Evolutionary conservation across 768 basidiomycete species (phyloP).

Genomic region (Harrya chromipes): DNA sequence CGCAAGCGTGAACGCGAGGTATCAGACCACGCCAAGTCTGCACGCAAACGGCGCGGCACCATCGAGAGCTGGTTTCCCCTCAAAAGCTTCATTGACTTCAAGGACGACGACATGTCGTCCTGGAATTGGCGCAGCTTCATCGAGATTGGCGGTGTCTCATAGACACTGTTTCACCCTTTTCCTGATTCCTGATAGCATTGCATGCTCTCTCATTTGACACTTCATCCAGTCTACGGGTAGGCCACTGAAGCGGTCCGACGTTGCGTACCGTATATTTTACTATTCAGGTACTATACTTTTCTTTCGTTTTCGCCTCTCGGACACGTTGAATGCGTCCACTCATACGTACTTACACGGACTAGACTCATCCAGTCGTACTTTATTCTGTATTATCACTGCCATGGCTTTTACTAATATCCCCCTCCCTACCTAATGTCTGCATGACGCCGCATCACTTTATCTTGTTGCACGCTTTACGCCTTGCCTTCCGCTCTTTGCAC

Average conservation of each 20-base stretch:
- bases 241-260: not conserved
- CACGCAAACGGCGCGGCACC: conserved; percentile 40
- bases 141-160: conserved; percentile 43
- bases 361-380: conserved; percentile 6
- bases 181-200: not conserved
- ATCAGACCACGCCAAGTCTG: conserved; percentile 11
- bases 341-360: conserved; percentile 24
- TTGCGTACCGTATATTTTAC: conserved; percentile 5
- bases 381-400: conserved; percentile 10
- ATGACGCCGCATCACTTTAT: not conserved
- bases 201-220: not conserved
- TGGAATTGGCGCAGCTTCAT: conserved; percentile 66
- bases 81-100: conserved; percentile 64
- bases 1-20: conserved; percentile 5
- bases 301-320: not conserved
- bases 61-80: conserved; percentile 52
- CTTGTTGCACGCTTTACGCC: conserved; percentile 8
- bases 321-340: conserved; percentile 6
- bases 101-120: conserved; percentile 42
- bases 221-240: not conserved
- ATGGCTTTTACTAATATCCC: not conserved
- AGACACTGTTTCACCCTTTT: not conserved
- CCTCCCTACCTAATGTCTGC: conserved; percentile 8
- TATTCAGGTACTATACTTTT: conserved; percentile 15
- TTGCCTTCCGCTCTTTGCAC: not conserved